phyloP scores from a whole-genome alignment of 768 basidiomycete genomes.

The Amanita phalloides region DNA sequence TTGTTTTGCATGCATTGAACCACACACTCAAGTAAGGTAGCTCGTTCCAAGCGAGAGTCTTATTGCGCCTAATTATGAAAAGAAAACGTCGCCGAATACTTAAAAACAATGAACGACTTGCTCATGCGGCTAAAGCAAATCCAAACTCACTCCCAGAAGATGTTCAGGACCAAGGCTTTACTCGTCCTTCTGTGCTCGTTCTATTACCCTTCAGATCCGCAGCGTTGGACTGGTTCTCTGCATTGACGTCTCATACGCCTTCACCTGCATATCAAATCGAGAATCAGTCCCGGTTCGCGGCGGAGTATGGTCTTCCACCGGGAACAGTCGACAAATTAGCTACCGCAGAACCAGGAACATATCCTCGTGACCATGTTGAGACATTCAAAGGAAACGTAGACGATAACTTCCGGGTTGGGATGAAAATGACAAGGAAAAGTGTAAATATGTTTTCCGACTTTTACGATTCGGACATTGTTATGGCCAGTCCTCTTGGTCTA shows the following conservation, averaged over 20 bases:
- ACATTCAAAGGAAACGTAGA: conserved; percentile 96
- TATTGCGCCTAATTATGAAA: conserved; percentile 4
- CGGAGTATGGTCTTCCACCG: conserved; percentile 75
- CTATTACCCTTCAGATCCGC: conserved; percentile 90
- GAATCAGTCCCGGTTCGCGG: conserved; percentile 71
- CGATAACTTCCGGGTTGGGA: conserved; percentile 85
- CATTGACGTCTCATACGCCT: conserved; percentile 68
- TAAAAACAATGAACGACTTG: conserved; percentile 91
- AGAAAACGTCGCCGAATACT: conserved; percentile 87
- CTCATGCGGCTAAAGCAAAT: conserved; percentile 51
- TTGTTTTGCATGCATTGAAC: conserved; percentile 74
- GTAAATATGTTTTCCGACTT: conserved; percentile 89
- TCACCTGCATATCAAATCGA: conserved; percentile 72
- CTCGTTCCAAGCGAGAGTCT: not conserved
- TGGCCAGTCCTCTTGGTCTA: conserved; percentile 90
- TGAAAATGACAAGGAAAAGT: conserved; percentile 88
- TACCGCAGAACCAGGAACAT: conserved; percentile 60
- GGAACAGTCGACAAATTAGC: conserved; percentile 76
- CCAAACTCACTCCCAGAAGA: conserved; percentile 51
- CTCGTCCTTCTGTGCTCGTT: conserved; percentile 87
- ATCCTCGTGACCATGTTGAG: conserved; percentile 83
- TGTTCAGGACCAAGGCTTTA: conserved; percentile 95
- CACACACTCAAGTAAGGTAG: conserved; percentile 74
- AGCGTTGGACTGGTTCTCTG: conserved; percentile 74
- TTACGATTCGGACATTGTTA: conserved; percentile 81